Base-by-base conservation (phyloP, 2,329 filamentous ascomycete genomes). In the Pseudocercospora crystallina region DNA sequence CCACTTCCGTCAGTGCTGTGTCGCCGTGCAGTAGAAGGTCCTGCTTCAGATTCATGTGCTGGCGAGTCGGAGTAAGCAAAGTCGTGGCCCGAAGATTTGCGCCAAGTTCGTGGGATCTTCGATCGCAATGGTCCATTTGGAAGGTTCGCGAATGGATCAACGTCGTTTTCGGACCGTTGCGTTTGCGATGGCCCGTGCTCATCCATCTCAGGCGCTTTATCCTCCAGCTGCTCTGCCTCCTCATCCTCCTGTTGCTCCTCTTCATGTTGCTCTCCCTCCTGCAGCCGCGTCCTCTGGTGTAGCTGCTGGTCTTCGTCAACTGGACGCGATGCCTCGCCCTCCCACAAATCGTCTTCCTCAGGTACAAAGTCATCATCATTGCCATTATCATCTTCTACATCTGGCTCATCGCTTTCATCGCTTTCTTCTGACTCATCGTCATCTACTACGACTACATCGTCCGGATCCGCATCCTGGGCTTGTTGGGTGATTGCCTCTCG, bases 321-420 rank as follows among this genome's bases (percentile, higher is more conserved):
- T 5, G 59, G 60, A 8, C 72, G 68, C 36, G 73, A 75, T 12
- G 73, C 75, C 56, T 76, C 74, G 49, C 75, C 74, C 60, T 74
- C 68, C 75, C 75, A 77, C 15, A 78, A 69, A 47, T 77, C 75
- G 13, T 63, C 65, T 2, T 51, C 54, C 15, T 51, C 46, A 14
- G 37, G 14, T 32, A 15, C 35, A 13, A 32, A 41, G 26, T 65
- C 64, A 2, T 49, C 54, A 3, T 56, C 47, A 10, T 39, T 57
- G n/a, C 47, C 49, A n/a, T 45, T 38, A 36, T 42, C 44, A 26
- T 56, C 47, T 9, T 54, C 54, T 13, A 51, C 51, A 32, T 53
- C 51, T 26, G 20, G 20, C 11, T 42, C 58, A n/a, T 49, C 49
- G 12, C 43, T 38, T 32, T 42, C 44, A 26, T 56, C 47, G 11